Conservation (phyloP, 495 filamentous ascomycete genomes). For the Xylaria intraflava region DNA sequence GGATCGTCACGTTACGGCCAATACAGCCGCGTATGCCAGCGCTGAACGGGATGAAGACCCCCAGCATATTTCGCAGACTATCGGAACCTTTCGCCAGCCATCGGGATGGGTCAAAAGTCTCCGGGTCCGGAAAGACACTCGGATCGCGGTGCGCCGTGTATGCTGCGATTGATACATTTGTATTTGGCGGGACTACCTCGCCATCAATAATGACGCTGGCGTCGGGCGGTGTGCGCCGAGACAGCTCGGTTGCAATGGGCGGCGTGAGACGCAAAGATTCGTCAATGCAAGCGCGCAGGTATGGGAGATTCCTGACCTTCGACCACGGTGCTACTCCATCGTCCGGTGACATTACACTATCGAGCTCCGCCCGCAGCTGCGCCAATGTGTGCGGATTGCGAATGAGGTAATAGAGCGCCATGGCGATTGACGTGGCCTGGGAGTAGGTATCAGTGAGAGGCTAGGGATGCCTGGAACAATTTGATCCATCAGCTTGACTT, state of each 20-base stretch:
- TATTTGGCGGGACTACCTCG: slow-evolving; percentile 13
- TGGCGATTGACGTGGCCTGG: no score
- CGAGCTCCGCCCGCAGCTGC: slow-evolving; percentile 44
- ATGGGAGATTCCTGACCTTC: slow-evolving; percentile 31
- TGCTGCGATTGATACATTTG: slow-evolving; percentile 12
- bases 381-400: no score
- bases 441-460: no score
- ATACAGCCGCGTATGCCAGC: slow-evolving; percentile 38
- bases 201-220: neutral
- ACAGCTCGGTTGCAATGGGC: neutral
- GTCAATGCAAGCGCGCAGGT: slow-evolving; percentile 45
- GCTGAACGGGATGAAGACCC: slow-evolving; percentile 40
- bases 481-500: no score
- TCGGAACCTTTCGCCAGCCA: slow-evolving; percentile 28
- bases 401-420: no score
- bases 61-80: slow-evolving; percentile 34
- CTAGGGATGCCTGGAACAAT: no score
- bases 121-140: slow-evolving; percentile 37
- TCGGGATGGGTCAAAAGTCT: slow-evolving; percentile 22
- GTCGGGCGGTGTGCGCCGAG: neutral
- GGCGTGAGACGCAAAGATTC: neutral
- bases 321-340: slow-evolving; percentile 14
- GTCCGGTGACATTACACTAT: slow-evolving; percentile 46
- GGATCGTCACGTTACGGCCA: slow-evolving; percentile 39
- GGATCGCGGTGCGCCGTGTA: slow-evolving; percentile 22